A percentile compares a stretch with the other conserved stretches of the same genome.
phyloP scores from a whole-genome alignment of 2,329 filamentous ascomycete species.

The Hymenotorrendiella dingleyae region DNA sequence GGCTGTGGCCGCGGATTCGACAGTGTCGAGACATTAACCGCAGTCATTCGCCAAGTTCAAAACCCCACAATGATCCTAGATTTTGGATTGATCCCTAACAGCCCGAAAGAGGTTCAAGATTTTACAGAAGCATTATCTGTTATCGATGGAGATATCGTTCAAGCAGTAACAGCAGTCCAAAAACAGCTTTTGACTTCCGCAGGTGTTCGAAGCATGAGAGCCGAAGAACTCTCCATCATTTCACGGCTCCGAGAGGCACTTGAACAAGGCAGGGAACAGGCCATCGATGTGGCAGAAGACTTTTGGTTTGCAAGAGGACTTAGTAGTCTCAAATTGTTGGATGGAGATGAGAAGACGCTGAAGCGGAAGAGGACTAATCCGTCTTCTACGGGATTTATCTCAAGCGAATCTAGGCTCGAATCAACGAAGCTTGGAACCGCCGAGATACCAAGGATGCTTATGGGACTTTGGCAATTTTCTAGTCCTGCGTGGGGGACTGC shows the following conservation, averaged over 20 bases:
- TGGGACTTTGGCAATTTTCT: slow-evolving; percentile 44
- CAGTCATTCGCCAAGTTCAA: slow-evolving; percentile 15
- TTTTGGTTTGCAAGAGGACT: slow-evolving; percentile 18
- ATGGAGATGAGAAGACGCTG: neutral
- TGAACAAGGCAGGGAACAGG: slow-evolving; percentile 3
- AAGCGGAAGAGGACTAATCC: neutral
- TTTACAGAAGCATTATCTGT: slow-evolving; percentile 24
- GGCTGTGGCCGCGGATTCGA: slow-evolving; percentile 31
- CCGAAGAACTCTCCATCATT: slow-evolving; percentile 7
- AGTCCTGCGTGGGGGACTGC: slow-evolving; percentile 39
- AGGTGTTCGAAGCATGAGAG: slow-evolving; percentile 12
- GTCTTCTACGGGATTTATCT: slow-evolving; percentile 1
- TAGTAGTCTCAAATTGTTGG: slow-evolving; percentile 12
- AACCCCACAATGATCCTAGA: no score
- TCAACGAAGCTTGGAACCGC: slow-evolving; percentile 30
- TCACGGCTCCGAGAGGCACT: slow-evolving; percentile 8
- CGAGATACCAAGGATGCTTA: slow-evolving; percentile 38
- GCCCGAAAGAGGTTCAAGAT: neutral
- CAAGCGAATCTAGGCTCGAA: slow-evolving; percentile 20
- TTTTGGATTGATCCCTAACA: neutral
- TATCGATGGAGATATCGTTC: slow-evolving; percentile 30
- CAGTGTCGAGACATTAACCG: slow-evolving; percentile 19
- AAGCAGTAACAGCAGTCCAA: slow-evolving; percentile 23
- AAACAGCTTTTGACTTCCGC: slow-evolving; percentile 16
- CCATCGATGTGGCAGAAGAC: neutral